Evolutionary conservation across 2,329 filamentous ascomycete genomes (phyloP).

Genomic region (Dactylellina sp.): DNA sequence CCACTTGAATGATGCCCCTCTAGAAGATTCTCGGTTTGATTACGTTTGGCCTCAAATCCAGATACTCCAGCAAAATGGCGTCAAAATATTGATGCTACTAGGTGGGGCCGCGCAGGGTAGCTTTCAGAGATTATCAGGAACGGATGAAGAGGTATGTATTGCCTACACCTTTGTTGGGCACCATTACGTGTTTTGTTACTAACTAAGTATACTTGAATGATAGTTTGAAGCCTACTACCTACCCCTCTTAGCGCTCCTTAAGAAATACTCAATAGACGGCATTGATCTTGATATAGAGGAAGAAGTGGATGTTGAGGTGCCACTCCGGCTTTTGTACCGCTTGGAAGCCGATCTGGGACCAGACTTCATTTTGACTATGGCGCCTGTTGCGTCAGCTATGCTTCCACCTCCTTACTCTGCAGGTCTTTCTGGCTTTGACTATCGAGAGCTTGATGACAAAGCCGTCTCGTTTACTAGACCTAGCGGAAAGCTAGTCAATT

Average conservation of each 20-base stretch:
- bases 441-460: constrained; percentile 65
- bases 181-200: not conserved
- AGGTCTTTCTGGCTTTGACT: constrained; percentile 67
- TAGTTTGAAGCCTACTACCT: constrained; percentile 67
- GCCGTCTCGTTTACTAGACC: constrained; percentile 43
- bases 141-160: constrained; percentile 58
- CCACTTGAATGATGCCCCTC: constrained; percentile 68
- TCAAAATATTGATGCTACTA: constrained; percentile 69
- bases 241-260: constrained; percentile 65
- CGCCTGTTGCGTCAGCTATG: constrained; percentile 68
- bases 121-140: constrained; percentile 63
- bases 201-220: not conserved
- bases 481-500: constrained; percentile 64
- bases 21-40: constrained; percentile 64
- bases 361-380: constrained; percentile 67
- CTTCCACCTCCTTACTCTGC: constrained; percentile 58
- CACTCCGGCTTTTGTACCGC: constrained; percentile 55
- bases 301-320: constrained; percentile 63
- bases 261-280: constrained; percentile 63
- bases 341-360: constrained; percentile 65
- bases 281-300: constrained; percentile 68
- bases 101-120: constrained; percentile 69
- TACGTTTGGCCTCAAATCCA: constrained; percentile 68
- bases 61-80: constrained; percentile 67
- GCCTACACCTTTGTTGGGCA: not conserved